Conservation (phyloP, 1,284 basidiomycete species). For the Pseudozyma hubeiensis region DNA sequence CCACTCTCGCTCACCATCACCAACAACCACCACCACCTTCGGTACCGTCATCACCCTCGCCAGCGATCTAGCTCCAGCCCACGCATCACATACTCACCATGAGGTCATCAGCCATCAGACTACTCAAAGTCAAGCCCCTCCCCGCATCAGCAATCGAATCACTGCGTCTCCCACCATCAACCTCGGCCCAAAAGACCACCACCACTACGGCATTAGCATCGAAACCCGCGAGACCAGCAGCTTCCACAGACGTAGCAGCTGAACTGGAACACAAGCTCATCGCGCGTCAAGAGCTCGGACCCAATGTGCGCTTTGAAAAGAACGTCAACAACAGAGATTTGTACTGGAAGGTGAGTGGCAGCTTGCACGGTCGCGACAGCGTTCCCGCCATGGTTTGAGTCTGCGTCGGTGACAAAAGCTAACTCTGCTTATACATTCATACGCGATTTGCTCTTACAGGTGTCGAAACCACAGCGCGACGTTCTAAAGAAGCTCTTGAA, state of each 20-base stretch:
- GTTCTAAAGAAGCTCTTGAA: slow-evolving; percentile 41
- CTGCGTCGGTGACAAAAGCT: too few species aligned
- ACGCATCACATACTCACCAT: slow-evolving; percentile 7
- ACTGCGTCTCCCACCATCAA: slow-evolving; percentile 28
- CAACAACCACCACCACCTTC: too few species aligned
- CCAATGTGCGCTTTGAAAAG: slow-evolving; percentile 46
- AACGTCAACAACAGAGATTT: slow-evolving; percentile 48
- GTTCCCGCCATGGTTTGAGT: too few species aligned
- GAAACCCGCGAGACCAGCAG: neutral
- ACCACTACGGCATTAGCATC: slow-evolving; percentile 1
- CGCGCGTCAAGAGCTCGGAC: slow-evolving; percentile 23
- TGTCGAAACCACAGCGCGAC: slow-evolving; percentile 48
- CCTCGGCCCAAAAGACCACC: slow-evolving; percentile 6
- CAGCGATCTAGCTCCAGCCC: neutral
- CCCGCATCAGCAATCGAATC: slow-evolving; percentile 30
- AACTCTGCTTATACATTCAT: neutral
- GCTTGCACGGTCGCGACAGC: too few species aligned
- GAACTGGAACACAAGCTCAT: slow-evolving; percentile 35
- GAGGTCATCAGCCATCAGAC: slow-evolving; percentile 23
- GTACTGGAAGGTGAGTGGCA: slow-evolving; percentile 53
- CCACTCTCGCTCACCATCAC: too few species aligned
- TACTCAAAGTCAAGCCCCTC: slow-evolving; percentile 46
- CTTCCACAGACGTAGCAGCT: slow-evolving; percentile 21
- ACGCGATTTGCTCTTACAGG: slow-evolving; percentile 10
- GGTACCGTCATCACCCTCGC: neutral